Percentiles rank a stretch among this genome's conserved stretches.
Conservation (phyloP, 2,329 filamentous ascomycete genomes). For the Capronia coronata region DNA sequence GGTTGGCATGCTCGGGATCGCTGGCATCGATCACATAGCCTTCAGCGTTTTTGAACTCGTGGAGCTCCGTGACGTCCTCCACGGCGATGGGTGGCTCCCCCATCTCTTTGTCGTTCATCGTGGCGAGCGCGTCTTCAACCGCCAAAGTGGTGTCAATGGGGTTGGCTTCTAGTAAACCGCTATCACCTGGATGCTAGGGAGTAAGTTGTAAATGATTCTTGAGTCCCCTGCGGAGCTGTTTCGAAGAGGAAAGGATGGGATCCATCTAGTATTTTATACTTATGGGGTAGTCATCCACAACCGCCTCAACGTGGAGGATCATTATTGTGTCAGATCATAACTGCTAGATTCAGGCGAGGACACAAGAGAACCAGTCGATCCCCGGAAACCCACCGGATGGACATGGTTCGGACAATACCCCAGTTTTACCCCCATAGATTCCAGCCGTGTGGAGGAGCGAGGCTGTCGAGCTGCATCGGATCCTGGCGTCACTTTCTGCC, state of each 20-base stretch:
- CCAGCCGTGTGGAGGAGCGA: background rate
- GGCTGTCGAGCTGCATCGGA: background rate
- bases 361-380: no score
- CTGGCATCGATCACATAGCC: constrained; percentile 34
- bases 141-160: no score
- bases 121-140: background rate
- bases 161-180: no score
- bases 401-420: constrained; percentile 6
- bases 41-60: constrained; percentile 29
- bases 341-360: no score
- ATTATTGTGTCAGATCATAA: no score
- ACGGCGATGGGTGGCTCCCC: constrained; percentile 6
- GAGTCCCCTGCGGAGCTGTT: no score
- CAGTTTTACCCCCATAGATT: background rate
- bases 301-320: no score
- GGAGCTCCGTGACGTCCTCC: constrained; percentile 19
- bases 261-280: no score
- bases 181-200: no score
- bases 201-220: no score
- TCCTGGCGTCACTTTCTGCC: background rate
- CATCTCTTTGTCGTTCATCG: constrained; percentile 21
- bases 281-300: no score
- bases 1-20: constrained; percentile 28
- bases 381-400: constrained; percentile 6
- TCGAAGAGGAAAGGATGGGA: no score